Base-by-base conservation (phyloP, 2,329 filamentous ascomycete genomes). In the Talaromyces verruculosus region DNA sequence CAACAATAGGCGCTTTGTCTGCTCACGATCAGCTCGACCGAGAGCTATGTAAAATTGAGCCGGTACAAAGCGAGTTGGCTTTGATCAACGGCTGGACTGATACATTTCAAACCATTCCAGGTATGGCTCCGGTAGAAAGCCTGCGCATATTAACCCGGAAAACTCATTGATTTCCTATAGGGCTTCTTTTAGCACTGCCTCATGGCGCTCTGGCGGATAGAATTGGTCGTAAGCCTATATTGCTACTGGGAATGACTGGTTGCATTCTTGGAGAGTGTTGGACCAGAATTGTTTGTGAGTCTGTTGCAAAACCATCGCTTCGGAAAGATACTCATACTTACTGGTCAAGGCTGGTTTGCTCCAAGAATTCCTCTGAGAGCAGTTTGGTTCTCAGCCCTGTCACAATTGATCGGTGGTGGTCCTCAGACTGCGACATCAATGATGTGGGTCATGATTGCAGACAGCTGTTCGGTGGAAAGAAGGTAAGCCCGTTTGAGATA, bases 31-130 rank as follows among this genome's bases (percentile, higher is more conserved):
- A 41, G 17, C 17, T 49, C 10, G 33, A 19, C 59, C 28, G 33
- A 37, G 59, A 51, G 30, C 45, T 37, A 51, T 62, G 59, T 35
- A 62, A 62, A 35, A 51, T 62, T 49, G 59, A 62, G 59, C 43
- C 59, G 28, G 45, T 62, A 30, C 59, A 62, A 35, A 62, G 59
- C 17, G 59, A 62, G 59, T 22, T 62, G 28, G 59, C 59, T 22
- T 35, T 49, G 30, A 19, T 62, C 45, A 60, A 45, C 28, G 30
- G 57, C 57, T 60, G 57, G 57, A 19, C 25, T n/a, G 25, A 45
- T n/a, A 45, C 57, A 43, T 60, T 60, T 60, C 37, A 60, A 28
- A 60, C 57, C 7, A 43, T 60, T 28, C 57, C 39, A n/a, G 37
- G 37, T 45, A 60, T 43, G 45, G 19, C 45, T 47, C 22, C 45